Conservation (phyloP, 2,329 filamentous ascomycete genomes). For the Paecilomyces formosus region DNA sequence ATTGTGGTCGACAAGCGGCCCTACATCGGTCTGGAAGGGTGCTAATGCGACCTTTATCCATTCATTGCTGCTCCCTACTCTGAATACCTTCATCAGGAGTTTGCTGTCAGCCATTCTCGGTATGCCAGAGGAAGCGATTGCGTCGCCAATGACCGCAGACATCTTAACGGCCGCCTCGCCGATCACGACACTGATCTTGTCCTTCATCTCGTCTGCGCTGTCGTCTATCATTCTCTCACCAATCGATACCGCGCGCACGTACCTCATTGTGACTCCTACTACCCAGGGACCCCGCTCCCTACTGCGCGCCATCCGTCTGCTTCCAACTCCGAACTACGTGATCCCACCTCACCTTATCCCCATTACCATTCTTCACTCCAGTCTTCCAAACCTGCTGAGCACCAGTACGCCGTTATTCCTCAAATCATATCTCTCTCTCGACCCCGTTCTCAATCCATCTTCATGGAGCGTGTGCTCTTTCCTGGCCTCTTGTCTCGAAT, state of each 20-base stretch:
- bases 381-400: slow-evolving; percentile 74
- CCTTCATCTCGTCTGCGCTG: slow-evolving; percentile 56
- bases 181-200: slow-evolving; percentile 69
- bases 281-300: slow-evolving; percentile 68
- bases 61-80: slow-evolving; percentile 71
- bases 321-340: slow-evolving; percentile 64
- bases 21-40: slow-evolving; percentile 89
- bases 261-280: slow-evolving; percentile 76
- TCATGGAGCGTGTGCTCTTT: slow-evolving; percentile 80
- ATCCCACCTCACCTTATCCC: slow-evolving; percentile 64
- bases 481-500: slow-evolving; percentile 67
- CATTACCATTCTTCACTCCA: slow-evolving; percentile 80
- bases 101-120: slow-evolving; percentile 86
- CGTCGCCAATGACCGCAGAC: slow-evolving; percentile 53
- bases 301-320: slow-evolving; percentile 64
- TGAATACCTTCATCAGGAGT: slow-evolving; percentile 88
- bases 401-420: slow-evolving; percentile 78
- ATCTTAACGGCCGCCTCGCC: slow-evolving; percentile 76
- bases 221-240: slow-evolving; percentile 79
- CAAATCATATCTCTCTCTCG: slow-evolving; percentile 75
- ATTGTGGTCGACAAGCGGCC: slow-evolving; percentile 81
- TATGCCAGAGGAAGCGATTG: slow-evolving; percentile 66
- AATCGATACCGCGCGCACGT: slow-evolving; percentile 81
- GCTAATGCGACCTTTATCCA: slow-evolving; percentile 92
- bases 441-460: slow-evolving; percentile 71